A percentile compares a stretch with the other conserved stretches of the same genome.
Conservation (phyloP, 164 flowering plant species). For the grape (Vitis vinifera) region ASM3070453v1 NC_081817.1:818501-819000, state of each 20-base stretch:
- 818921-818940: slow-evolving; percentile 30
- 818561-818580: slow-evolving; percentile 29
- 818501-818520: slow-evolving; percentile 39
- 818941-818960: slow-evolving; percentile 19
- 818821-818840: slow-evolving; percentile 54
- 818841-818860: slow-evolving; percentile 35
- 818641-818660: slow-evolving; percentile 60
- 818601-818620: slow-evolving; percentile 40
- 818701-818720: slow-evolving; percentile 44
- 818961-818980: background rate
- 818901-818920: slow-evolving; percentile 48
- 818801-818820: slow-evolving; percentile 33
- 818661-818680: slow-evolving; percentile 52
- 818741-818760: slow-evolving; percentile 43
- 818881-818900: slow-evolving; percentile 47
- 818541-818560: slow-evolving; percentile 37
- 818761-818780: slow-evolving; percentile 43
- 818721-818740: slow-evolving; percentile 42
- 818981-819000: background rate
- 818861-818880: slow-evolving; percentile 27
- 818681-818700: slow-evolving; percentile 53
- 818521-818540: slow-evolving; percentile 47
- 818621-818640: slow-evolving; percentile 68
- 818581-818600: slow-evolving; percentile 40
- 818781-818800: slow-evolving; percentile 51